phyloP scores from a whole-genome alignment of 2,329 filamentous ascomycete species.

The Blastomyces gilchristii region DNA sequence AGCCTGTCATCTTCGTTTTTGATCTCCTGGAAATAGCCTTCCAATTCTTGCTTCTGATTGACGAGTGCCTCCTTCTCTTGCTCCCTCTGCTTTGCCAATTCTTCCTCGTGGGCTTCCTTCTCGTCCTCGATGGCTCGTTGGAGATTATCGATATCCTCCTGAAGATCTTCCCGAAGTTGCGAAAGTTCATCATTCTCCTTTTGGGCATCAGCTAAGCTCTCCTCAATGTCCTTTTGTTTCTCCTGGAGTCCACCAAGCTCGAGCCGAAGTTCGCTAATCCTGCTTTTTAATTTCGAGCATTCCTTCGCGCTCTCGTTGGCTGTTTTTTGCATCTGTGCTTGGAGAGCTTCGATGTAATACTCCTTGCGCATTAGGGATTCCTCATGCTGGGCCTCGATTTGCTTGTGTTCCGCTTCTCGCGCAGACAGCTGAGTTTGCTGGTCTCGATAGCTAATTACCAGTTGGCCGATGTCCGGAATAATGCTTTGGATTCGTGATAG shows the following conservation, averaged over 20 bases:
- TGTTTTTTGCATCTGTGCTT: constrained; percentile 41
- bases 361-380: constrained; percentile 45
- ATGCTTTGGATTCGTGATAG: constrained; percentile 37
- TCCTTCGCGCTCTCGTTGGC: constrained; percentile 43
- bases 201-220: constrained; percentile 36
- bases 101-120: constrained; percentile 27
- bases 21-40: constrained; percentile 40
- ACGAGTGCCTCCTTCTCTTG: constrained; percentile 29
- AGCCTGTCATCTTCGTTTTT: constrained; percentile 34
- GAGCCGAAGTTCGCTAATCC: constrained; percentile 40
- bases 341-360: constrained; percentile 43
- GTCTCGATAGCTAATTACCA: constrained; percentile 40
- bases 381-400: constrained; percentile 41
- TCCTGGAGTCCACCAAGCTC: constrained; percentile 44
- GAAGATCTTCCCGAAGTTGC: constrained; percentile 35
- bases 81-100: constrained; percentile 38
- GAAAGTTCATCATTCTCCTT: constrained; percentile 38
- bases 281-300: constrained; percentile 33
- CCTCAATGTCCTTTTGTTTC: constrained; percentile 43
- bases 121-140: constrained; percentile 32
- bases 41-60: constrained; percentile 37
- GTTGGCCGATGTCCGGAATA: constrained; percentile 38
- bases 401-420: constrained; percentile 41
- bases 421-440: constrained; percentile 41
- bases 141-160: constrained; percentile 30